Conservation (phyloP, 148 eudicot species). For the Camellia lanceoleosa region DNA sequence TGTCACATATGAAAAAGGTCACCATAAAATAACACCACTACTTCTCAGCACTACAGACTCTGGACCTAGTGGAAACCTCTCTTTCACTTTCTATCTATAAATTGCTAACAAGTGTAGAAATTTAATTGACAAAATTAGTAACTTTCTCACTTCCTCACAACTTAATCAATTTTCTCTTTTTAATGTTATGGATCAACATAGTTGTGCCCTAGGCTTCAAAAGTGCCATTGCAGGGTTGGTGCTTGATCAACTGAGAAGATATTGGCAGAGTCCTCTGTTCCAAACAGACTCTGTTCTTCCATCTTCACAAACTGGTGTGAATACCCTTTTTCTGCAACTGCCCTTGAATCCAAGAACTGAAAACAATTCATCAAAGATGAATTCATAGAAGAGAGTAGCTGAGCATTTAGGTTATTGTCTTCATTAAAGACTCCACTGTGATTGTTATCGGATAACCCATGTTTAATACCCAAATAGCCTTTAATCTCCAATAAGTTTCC, state of each 20-base stretch:
- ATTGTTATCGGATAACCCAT: constrained; percentile 74
- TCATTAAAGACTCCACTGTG: constrained; percentile 86
- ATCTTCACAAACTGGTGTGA: constrained; percentile 74
- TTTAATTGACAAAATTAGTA: constrained; percentile 12
- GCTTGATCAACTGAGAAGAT: constrained; percentile 38
- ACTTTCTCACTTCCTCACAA: too few relatives aligned
- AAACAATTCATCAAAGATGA: constrained; percentile 21
- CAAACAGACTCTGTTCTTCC: constrained; percentile 78
- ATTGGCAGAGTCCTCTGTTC: constrained; percentile 76
- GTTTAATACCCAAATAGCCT: constrained; percentile 41
- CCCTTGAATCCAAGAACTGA: constrained; percentile 35
- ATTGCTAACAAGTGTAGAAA: too few relatives aligned
- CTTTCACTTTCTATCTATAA: too few relatives aligned
- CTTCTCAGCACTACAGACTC: too few relatives aligned
- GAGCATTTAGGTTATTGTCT: constrained; percentile 43
- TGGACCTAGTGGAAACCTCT: too few relatives aligned
- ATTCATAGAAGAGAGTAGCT: constrained; percentile 26
- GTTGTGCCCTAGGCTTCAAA: too few relatives aligned
- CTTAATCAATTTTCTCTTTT: too few relatives aligned
- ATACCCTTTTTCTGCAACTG: constrained; percentile 35
- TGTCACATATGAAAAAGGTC: too few relatives aligned
- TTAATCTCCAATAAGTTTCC: neutral
- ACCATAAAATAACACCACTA: too few relatives aligned
- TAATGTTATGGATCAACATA: too few relatives aligned
- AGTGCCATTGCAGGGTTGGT: constrained; percentile 27